Evolutionary conservation across 176 grass and related monocot species (phyloP).

Genomic region (Triticum monococcum): DNA sequence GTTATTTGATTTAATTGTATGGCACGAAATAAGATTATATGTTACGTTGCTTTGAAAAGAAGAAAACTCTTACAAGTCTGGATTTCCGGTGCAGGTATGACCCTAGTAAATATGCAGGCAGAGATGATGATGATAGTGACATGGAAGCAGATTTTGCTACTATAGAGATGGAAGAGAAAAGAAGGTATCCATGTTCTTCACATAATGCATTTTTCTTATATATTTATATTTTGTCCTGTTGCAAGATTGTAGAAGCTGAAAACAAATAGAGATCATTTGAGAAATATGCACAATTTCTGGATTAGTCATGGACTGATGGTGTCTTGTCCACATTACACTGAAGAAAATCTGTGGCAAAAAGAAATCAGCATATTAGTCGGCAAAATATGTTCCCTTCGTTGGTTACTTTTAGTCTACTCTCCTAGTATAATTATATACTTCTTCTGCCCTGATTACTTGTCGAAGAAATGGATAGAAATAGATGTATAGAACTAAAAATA

Average conservation of each 20-base stretch:
- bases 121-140: slow-evolving; percentile 92
- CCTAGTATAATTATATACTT: not conserved
- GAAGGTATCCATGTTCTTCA: slow-evolving; percentile 49
- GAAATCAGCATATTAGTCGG: not conserved
- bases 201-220: not conserved
- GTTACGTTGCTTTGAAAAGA: not conserved
- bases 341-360: not conserved
- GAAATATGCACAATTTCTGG: not conserved
- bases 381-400: not conserved
- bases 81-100: slow-evolving; percentile 65
- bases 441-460: no score
- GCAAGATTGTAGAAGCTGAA: not conserved
- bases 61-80: slow-evolving; percentile 7
- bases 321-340: not conserved
- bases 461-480: no score
- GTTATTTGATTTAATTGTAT: slow-evolving; percentile 5
- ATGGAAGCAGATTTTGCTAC: slow-evolving; percentile 97
- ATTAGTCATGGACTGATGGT: not conserved
- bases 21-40: not conserved
- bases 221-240: not conserved
- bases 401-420: not conserved
- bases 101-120: slow-evolving; percentile 73
- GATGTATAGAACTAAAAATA: no score
- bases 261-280: not conserved
- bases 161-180: slow-evolving; percentile 86